phyloP scores from a whole-genome alignment of 1,284 basidiomycete species.

The Ustilago trichophora region DNA sequence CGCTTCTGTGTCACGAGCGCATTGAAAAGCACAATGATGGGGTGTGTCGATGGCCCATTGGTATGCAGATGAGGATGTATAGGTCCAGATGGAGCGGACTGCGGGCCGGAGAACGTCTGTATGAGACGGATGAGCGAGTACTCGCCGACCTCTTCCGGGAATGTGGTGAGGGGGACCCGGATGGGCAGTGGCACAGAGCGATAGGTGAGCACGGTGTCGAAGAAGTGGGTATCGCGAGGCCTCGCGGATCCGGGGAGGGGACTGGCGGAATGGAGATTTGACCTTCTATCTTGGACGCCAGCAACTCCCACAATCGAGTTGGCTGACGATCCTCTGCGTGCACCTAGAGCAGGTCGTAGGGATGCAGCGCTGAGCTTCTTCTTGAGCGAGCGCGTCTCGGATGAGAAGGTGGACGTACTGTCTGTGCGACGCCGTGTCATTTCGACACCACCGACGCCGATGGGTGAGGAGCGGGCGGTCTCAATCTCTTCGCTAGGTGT shows the following conservation, averaged over 20 bases:
- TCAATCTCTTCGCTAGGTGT: slow-evolving; percentile 11
- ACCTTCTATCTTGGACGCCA: slow-evolving; percentile 13
- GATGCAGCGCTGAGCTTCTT: slow-evolving; percentile 42
- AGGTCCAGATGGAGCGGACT: slow-evolving; percentile 73
- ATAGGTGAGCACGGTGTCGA: slow-evolving; percentile 82
- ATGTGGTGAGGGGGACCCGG: slow-evolving; percentile 53
- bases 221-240: slow-evolving; percentile 86
- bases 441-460: slow-evolving; percentile 1
- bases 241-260: slow-evolving; percentile 13
- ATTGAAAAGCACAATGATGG: slow-evolving; percentile 92
- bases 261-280: slow-evolving; percentile 9
- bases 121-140: slow-evolving; percentile 92
- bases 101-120: slow-evolving; percentile 80
- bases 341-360: slow-evolving; percentile 26
- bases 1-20: slow-evolving; percentile 91
- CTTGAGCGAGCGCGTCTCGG: slow-evolving; percentile 38
- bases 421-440: slow-evolving; percentile 27
- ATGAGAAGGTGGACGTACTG: slow-evolving; percentile 38
- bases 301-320: slow-evolving; percentile 20
- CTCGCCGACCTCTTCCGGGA: slow-evolving; percentile 92
- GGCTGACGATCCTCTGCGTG: slow-evolving; percentile 37
- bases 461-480: slow-evolving; percentile 12
- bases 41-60: slow-evolving; percentile 87
- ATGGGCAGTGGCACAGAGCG: slow-evolving; percentile 48
- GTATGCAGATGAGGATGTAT: slow-evolving; percentile 91